Percentiles rank a stretch among this genome's conserved stretches.
Evolutionary conservation across 2,329 filamentous ascomycete genomes (phyloP).

Genomic region (Fusarium oxysporum): DNA sequence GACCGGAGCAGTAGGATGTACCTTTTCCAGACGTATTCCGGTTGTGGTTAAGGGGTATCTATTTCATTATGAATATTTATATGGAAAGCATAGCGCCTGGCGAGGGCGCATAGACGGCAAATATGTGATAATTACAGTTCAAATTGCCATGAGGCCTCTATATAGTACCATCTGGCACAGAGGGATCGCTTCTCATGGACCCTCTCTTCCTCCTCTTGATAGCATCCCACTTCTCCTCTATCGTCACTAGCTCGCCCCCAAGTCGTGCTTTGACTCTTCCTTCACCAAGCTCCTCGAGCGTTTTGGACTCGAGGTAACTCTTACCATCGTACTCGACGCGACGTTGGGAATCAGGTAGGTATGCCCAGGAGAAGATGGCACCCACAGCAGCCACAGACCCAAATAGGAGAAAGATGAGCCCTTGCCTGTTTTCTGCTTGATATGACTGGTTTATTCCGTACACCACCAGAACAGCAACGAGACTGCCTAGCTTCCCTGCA

Average conservation of each 20-base stretch:
- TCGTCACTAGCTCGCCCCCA: constrained; percentile 58
- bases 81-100: constrained; percentile 5
- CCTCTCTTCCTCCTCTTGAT: constrained; percentile 50
- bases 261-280: constrained; percentile 58
- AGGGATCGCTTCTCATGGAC: constrained; percentile 39
- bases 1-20: not conserved
- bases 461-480: constrained; percentile 63
- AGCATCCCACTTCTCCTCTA: constrained; percentile 57
- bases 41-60: constrained; percentile 14
- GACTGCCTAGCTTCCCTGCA: constrained; percentile 68
- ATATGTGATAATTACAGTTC: not conserved
- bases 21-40: no score
- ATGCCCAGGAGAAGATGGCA: constrained; percentile 64
- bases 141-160: not conserved
- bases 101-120: constrained; percentile 5
- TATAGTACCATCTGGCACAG: constrained; percentile 38
- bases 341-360: constrained; percentile 61
- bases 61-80: not conserved
- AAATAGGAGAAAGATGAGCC: constrained; percentile 63
- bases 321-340: constrained; percentile 52
- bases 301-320: constrained; percentile 58
- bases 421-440: constrained; percentile 56
- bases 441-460: constrained; percentile 63
- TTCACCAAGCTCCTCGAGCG: constrained; percentile 63
- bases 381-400: constrained; percentile 62